A percentile compares a stretch with the other conserved stretches of the same genome.
Evolutionary conservation across 2,329 filamentous ascomycete species (phyloP).

Genomic region (Aspergillus spinulosporus): DNA sequence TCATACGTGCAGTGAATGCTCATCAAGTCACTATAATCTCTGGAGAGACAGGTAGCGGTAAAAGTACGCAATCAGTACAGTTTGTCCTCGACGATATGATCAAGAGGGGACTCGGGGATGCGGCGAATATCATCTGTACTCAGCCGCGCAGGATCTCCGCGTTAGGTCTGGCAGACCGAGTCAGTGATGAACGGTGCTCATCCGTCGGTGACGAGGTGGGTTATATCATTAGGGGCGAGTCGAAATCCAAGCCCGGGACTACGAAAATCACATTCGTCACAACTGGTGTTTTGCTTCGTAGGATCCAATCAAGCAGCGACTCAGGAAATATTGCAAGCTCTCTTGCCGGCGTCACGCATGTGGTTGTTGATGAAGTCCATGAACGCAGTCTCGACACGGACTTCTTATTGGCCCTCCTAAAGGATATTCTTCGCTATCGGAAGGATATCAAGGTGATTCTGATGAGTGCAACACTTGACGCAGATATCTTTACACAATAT

Average conservation of each 20-base stretch:
- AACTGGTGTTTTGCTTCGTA: slow-evolving; percentile 84
- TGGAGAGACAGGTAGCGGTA: slow-evolving; percentile 94
- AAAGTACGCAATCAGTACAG: slow-evolving; percentile 95
- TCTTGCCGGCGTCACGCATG: slow-evolving; percentile 85
- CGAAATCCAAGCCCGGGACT: slow-evolving; percentile 65
- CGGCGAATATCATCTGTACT: slow-evolving; percentile 89
- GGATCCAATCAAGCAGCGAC: slow-evolving; percentile 86
- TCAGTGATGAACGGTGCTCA: slow-evolving; percentile 85
- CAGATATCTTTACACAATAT: slow-evolving; percentile 78
- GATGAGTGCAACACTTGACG: slow-evolving; percentile 96
- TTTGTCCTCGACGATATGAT: slow-evolving; percentile 94
- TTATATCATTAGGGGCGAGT: slow-evolving; percentile 89
- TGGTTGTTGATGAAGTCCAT: slow-evolving; percentile 96
- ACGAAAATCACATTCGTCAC: slow-evolving; percentile 96
- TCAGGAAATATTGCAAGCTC: slow-evolving; percentile 77
- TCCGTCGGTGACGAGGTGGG: slow-evolving; percentile 84
- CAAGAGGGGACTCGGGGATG: slow-evolving; percentile 68
- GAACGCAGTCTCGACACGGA: slow-evolving; percentile 94
- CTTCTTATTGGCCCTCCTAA: slow-evolving; percentile 82
- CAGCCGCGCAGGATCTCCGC: slow-evolving; percentile 94
- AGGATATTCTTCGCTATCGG: slow-evolving; percentile 73
- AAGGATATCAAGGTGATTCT: slow-evolving; percentile 85
- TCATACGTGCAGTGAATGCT: slow-evolving; percentile 71
- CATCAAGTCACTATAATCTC: slow-evolving; percentile 95
- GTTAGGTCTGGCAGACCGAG: slow-evolving; percentile 87